Base-by-base conservation (phyloP, 768 basidiomycete genomes). In the Leucosporidium creatinivorum region DNA sequence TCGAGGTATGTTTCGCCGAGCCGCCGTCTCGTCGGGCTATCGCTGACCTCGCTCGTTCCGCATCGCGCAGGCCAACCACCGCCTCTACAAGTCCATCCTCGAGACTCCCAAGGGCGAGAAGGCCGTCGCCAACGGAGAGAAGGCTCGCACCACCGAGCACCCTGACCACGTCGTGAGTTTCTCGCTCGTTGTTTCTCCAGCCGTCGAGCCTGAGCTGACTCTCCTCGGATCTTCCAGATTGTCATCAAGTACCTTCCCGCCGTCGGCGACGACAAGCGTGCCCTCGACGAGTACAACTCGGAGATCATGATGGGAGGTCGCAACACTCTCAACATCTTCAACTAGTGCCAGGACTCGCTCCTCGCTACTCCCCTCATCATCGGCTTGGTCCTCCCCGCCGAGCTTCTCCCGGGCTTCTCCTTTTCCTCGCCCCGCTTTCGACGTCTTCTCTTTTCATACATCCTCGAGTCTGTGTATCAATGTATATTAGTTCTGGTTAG, bases 231-330 rank as follows among this genome's bases (percentile, higher is more conserved):
- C n/a, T n/a, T n/a, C n/a, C n/a, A n/a, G n/a, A n/a, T n/a, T n/a
- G n/a, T n/a, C n/a, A n/a, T n/a, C n/a, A n/a, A n/a, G n/a, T n/a
- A n/a, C n/a, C n/a, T n/a, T n/a, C n/a, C n/a, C n/a, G n/a, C n/a
- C n/a, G n/a, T n/a, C n/a, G n/a, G n/a, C n/a, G n/a, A n/a, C n/a
- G n/a, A n/a, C n/a, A n/a, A n/a, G n/a, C n/a, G n/a, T n/a, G n/a
- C n/a, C n/a, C n/a, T n/a, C n/a, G n/a, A n/a, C n/a, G n/a, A 97
- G 82, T 97, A 96, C 81, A 92, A 93, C 80, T 93, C 91, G 15
- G 93, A 97, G 83, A 93, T 98, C 76, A 87, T 93, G 82, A 94
- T 93, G 76, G 93, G 93, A 73, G 93, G 93, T 36, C 83, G 91
- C 69, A 89, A 88, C 71, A 91, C 89, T 17, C 93, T 96, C 83